Evolutionary conservation across 2,329 filamentous ascomycete species (phyloP), one percentile per base, ranked within the genome.

Genomic region (Metarhizium album): DNA sequence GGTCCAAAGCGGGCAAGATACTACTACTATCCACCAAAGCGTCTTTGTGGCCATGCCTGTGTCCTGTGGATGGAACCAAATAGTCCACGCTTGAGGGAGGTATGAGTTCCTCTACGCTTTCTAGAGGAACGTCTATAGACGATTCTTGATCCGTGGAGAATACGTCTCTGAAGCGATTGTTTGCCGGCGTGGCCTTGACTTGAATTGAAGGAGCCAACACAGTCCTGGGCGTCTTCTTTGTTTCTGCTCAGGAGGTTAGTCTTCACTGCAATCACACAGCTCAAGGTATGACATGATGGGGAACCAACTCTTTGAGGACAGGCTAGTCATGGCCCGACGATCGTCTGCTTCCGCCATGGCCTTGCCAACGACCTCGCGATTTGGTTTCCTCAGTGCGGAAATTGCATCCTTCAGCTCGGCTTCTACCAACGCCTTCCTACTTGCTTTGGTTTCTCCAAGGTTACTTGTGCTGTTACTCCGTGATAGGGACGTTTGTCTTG

Each of bases 391-490:
- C 42, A 91, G 65, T 9, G 82, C 78, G 5, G 78, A 79, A 47
- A 93, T 90, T 8, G 87, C 87, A 52, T 87, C 79, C 57, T 81
- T 79, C 33, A 91, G 67, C 60, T 90, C 83, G 27, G 82, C 79
- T 46, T 88, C 81, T 2, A 88, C 75, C 22, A 78, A 67, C 2
- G 82, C 83, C 61, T 84, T 84, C 63, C 80, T 86, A 58, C 72
- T 80, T 31, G 78, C 73, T 64, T 79, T 87, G 1, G 70, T 63
- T 51, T 82, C 79, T 2, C 74, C 74, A 29, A 74, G 65, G 35
- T 70, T 74, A 27, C 72, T 73, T 55, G 76, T 71, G 57, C 74
- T 76, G 49, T 68, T 73, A 56, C 67, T 69, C 46, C 70, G 60
- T 11, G 65, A 68, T 43, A 72, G 57, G 29, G 63, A 47, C 42